Base-by-base conservation (phyloP, 2,329 filamentous ascomycete genomes). In the Xylaria sp. region DNA sequence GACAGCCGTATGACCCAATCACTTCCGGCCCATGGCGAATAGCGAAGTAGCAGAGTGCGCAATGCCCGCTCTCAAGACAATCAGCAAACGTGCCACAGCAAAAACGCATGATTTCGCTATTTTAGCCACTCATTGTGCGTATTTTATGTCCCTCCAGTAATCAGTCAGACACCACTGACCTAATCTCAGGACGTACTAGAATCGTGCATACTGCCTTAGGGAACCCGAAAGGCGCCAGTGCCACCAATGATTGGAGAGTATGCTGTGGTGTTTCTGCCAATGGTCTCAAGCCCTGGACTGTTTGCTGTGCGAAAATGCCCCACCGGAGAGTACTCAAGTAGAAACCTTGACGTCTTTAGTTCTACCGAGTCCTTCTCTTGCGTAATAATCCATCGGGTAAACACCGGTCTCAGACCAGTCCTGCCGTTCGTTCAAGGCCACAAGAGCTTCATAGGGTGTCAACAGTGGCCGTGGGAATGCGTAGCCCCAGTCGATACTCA, bases 401-500 rank as follows among this genome's bases (percentile, higher is more conserved):
- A 92, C 83, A 1, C 87, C 90, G 9, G 40, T 71, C 58, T 80
- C 83, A 15, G 82, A 88, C 91, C 87, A 96, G 48, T 90, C 90
- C 68, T 95, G 85, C 66, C 85, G 86, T 64, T 88, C 88, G 3
- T 90, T 93, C 48, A 99, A 78, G n/a, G 92, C 91, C 33, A 99
- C 89, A 61, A 98, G 83, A 6, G 95, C 95, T 79, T 99, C 95
- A 70, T 99, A 97, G 1, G 95, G 94, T 54, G 94, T 98, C 73
- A 99, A 77, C 60, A 99, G 75, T 48, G 95, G 95, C 47, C 91
- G 80, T 1, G 92, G 86, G 73, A 99, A 99, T 0, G 95, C 95
- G 79, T 98, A 98, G 0, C 95, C 95, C 95, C 95, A 99, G 78
- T 99, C 95, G 68, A 99, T 99, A 76, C 94, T 98, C 74, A 99